These are phyloP conservation scores for Dictyostelium capitatum DNA, from an alignment of 78 protist species.

Conservation along the genomic window DNA sequence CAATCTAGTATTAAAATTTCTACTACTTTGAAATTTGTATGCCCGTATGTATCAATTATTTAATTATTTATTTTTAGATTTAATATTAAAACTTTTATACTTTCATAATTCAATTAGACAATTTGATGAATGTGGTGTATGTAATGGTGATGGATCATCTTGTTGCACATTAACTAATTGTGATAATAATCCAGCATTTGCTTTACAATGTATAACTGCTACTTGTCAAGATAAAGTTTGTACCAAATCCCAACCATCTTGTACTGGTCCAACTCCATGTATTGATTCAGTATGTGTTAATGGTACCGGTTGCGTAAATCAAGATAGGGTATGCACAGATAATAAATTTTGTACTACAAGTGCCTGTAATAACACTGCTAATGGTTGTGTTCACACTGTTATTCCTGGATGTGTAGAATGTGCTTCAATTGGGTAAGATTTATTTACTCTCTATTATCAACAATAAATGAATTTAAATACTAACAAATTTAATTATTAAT, in stretches of 20 bases:
- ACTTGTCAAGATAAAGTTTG: not conserved
- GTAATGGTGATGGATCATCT: not conserved
- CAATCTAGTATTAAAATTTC: conserved; percentile 6
- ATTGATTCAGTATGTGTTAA: not conserved
- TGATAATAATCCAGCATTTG: not conserved
- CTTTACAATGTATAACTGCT: not conserved
- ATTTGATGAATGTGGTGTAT: conserved; percentile 1
- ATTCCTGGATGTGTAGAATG: not conserved
- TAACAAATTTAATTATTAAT: not conserved
- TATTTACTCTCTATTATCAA: too few species aligned
- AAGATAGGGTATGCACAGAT: not conserved
- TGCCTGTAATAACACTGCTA: too few species aligned
- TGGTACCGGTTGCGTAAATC: not conserved
- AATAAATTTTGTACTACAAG: conserved; percentile 1
- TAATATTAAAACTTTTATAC: not conserved
- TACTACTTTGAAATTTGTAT: conserved; percentile 3
- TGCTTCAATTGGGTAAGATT: not conserved
- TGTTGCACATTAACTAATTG: not conserved
- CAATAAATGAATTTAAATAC: not conserved
- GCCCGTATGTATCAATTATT: not conserved
- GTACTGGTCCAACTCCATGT: not conserved
- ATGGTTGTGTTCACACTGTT: too few species aligned
- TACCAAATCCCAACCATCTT: not conserved
- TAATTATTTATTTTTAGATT: not conserved
- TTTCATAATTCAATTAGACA: not conserved